These are phyloP conservation scores for Gynostemma pentaphyllum DNA, from an alignment of 306 rosid genomes.

Conservation along the genomic window DNA sequence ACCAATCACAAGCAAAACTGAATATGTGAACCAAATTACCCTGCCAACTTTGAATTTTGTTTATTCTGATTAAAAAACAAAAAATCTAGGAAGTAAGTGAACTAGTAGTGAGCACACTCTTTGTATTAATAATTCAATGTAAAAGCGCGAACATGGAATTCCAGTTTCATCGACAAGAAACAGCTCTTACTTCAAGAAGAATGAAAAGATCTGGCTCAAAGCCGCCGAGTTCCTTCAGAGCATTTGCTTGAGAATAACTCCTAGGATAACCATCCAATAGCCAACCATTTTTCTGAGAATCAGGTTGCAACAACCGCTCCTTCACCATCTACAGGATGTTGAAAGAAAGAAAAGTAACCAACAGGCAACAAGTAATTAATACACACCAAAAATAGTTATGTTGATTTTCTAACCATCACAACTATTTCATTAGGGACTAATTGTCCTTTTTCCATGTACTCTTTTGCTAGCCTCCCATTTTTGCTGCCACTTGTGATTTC, in stretches of 20 bases:
- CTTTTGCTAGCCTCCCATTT: slow-evolving; percentile 67
- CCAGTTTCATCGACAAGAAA: background rate
- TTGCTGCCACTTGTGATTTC: slow-evolving; percentile 75
- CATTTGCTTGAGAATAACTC: slow-evolving; percentile 83
- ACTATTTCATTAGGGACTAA: slow-evolving; percentile 84
- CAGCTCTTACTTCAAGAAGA: slow-evolving; percentile 57
- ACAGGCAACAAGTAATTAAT: slow-evolving; percentile 14
- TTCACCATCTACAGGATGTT: slow-evolving; percentile 59
- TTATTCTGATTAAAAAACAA: background rate
- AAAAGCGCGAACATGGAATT: background rate
- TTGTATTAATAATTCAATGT: background rate
- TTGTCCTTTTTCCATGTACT: slow-evolving; percentile 74
- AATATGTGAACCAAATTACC: background rate
- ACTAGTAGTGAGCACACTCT: background rate
- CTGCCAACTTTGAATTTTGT: background rate
- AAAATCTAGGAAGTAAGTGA: background rate
- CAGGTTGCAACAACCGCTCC: slow-evolving; percentile 60
- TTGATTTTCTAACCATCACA: slow-evolving; percentile 44
- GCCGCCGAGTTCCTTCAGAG: slow-evolving; percentile 53
- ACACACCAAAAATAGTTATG: slow-evolving; percentile 9
- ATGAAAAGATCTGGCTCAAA: slow-evolving; percentile 65
- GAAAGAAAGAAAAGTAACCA: background rate
- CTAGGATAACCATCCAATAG: slow-evolving; percentile 96
- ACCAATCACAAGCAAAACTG: background rate
- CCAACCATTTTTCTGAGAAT: slow-evolving; percentile 72